Evolutionary conservation across 139 green algal genomes (phyloP).

Genomic region (Chlamydomonas schloesseri): DNA sequence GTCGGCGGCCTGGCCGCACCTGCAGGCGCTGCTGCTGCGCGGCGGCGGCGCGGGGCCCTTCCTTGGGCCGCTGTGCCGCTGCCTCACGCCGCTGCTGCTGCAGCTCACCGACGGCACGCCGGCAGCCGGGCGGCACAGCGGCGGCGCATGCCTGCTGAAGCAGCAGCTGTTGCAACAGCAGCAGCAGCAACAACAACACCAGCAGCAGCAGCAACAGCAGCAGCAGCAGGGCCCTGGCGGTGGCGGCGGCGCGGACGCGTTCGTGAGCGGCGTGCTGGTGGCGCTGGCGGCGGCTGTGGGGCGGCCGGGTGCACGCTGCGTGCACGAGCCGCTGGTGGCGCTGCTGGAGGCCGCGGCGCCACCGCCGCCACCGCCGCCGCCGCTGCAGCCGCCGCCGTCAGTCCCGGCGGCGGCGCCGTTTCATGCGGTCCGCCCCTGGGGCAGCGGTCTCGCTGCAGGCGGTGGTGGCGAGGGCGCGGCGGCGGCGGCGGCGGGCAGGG

Average conservation of each 20-base stretch:
- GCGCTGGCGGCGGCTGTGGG: slow-evolving; percentile 4
- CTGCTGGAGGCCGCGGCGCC: neutral
- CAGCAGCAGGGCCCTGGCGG: too few species aligned
- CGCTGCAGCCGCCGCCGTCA: too few species aligned
- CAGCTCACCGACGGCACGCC: too few species aligned
- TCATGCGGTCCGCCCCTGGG: too few species aligned
- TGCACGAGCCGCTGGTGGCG: slow-evolving; percentile 7
- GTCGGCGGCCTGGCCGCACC: neutral
- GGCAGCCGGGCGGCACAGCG: neutral
- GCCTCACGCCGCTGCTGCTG: neutral
- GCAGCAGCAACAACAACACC: neutral
- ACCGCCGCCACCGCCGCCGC: too few species aligned
- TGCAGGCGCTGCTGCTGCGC: neutral
- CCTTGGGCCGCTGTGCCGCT: slow-evolving; percentile 12
- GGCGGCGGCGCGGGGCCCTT: neutral
- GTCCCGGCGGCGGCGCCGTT: too few species aligned
- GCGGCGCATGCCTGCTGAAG: neutral
- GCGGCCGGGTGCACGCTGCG: neutral
- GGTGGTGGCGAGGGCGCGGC: neutral
- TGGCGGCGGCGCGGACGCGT: neutral
- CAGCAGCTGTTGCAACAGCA: neutral
- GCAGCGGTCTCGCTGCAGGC: too few species aligned
- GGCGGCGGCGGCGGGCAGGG: neutral
- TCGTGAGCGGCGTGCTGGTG: slow-evolving; percentile 1
- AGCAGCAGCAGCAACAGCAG: neutral